Evolutionary conservation across 2,329 filamentous ascomycete species (phyloP), one percentile per base, ranked within the genome.

Genomic region (Emericellopsis cladophorae): DNA sequence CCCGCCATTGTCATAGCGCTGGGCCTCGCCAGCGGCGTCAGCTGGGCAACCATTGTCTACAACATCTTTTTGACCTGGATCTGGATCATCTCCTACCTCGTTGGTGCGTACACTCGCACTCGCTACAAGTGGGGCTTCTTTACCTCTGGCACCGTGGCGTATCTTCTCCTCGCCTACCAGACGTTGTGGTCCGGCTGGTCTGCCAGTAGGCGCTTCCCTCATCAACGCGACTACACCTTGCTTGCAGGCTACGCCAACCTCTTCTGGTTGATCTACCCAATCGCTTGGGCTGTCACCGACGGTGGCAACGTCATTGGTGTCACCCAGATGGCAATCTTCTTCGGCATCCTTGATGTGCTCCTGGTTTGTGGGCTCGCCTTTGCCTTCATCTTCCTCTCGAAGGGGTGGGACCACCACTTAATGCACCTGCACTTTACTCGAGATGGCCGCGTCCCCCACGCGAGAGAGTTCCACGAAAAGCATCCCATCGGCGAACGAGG

Each of bases 91-190:
- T 57, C 59, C 18, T 74, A 73, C 51, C 62, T 75, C 24, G 58
- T 64, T 40, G 60, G 59, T 18, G 67, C 71, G 40, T 68, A 65
- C 54, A 71, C 67, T 4, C 43, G 50, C 7, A 64, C 63, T 37
- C 61, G 57, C 48, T 75, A 76, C 56, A 74, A 74, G 55, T 76
- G 72, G 72, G 73, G 72, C 6, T 76, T 73, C 61, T 76, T 59
- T 50, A 64, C 57, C 45, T 72, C 74, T 42, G 72, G 70, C 46
- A 68, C 66, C 12, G 45, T 66, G 14, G 65, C 68, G 32, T 70
- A 56, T 45, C 18, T 68, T 9, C 52, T 68, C 39, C 58, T 74
- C n/a, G 62, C 64, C 26, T 51, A 58, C 52, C 63, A 60, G 46
- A 70, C 65, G 2, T 46, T 72, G 24, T 46, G 54, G 39, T 52